Evolutionary conservation across 2,329 filamentous ascomycete species (phyloP), one percentile per base, ranked within the genome.

Genomic region (Clarireedia paspali): DNA sequence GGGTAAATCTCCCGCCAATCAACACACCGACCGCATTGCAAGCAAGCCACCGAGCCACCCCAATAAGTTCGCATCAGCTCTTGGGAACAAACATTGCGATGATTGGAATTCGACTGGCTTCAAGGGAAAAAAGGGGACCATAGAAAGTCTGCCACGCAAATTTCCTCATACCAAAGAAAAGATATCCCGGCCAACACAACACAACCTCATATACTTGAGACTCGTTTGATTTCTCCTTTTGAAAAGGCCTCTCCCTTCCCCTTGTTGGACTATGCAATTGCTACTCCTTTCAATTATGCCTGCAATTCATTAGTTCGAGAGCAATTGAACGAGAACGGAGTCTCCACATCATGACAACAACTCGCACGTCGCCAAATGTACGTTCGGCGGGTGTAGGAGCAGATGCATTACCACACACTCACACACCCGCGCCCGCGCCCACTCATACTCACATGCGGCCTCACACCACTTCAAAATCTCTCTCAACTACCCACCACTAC

Each of bases 141-240:
- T 55, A 42, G 52, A 39, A 47, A 36, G 38, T 17, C 26, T 23
- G 52, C 52, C 52, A 55, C 52, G 52, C 20, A 50, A 53, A 55
- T 26, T n/a, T 17, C n/a, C 38, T 23, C 17, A 46, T 46, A 24
- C 23, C 14, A 49, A 49, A 9, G 12, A 26, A 12, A 27, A 39
- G 14, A 17, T 23, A 34, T 39, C 45, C 38, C 30, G 26, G 42
- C 47, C 51, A 54, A 48, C 45, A 42, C 45, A 50, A 7, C 20
- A 20, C 20, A 3, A 20, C 20, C 34, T 14, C 3, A 39, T 23
- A 49, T 34, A 39, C 30, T 12, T 34, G 30, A 34, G 30, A 34
- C 30, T 34, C 30, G 10, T 34, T 34, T 34, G 4, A 12, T 4
- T 34, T 34, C 30, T n/a, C 26, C n/a, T 30, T 46, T 23, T 23